A percentile compares a stretch with the other conserved stretches of the same genome.
Conservation (phyloP, 129 eudicot genomes). For the Saussurea involucrata region DNA sequence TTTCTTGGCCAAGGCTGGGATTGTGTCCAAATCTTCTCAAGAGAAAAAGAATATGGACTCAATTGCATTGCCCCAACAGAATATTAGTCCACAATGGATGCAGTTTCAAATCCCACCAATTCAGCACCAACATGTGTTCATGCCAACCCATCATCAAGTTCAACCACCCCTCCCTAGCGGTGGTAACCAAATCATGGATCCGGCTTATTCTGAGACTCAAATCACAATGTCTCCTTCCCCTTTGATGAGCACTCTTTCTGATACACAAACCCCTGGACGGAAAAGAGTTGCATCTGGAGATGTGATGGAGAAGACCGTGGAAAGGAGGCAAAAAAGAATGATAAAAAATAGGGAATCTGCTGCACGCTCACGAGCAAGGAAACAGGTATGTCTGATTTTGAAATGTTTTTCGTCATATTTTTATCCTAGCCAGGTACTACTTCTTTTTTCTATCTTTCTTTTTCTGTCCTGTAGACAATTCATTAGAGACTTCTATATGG, state of each 20-base stretch:
- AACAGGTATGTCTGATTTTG: constrained; percentile 61
- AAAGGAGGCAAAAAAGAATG: constrained; percentile 93
- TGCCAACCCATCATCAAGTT: constrained; percentile 52
- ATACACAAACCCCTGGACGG: constrained; percentile 56
- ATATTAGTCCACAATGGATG: constrained; percentile 47
- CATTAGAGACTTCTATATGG: background rate
- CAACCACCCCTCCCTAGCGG: constrained; percentile 41
- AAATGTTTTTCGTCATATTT: background rate
- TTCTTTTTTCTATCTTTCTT: background rate
- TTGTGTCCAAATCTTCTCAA: constrained; percentile 43
- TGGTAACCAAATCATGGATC: constrained; percentile 40
- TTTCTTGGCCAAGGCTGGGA: constrained; percentile 73
- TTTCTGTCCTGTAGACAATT: background rate
- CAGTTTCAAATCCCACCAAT: constrained; percentile 37
- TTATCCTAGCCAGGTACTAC: background rate
- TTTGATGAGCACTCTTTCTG: constrained; percentile 60
- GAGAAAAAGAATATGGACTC: constrained; percentile 20
- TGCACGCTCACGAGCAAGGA: constrained; percentile 84
- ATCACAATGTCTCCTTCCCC: constrained; percentile 50
- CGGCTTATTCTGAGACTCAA: constrained; percentile 40
- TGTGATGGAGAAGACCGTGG: constrained; percentile 68
- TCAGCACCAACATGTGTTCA: constrained; percentile 37
- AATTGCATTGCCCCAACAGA: constrained; percentile 29
- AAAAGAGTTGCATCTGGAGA: constrained; percentile 66
- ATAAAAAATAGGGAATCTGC: constrained; percentile 88